Evolutionary conservation across 2,329 filamentous ascomycete genomes (phyloP).

Genomic region (Penicillium olsonii): DNA sequence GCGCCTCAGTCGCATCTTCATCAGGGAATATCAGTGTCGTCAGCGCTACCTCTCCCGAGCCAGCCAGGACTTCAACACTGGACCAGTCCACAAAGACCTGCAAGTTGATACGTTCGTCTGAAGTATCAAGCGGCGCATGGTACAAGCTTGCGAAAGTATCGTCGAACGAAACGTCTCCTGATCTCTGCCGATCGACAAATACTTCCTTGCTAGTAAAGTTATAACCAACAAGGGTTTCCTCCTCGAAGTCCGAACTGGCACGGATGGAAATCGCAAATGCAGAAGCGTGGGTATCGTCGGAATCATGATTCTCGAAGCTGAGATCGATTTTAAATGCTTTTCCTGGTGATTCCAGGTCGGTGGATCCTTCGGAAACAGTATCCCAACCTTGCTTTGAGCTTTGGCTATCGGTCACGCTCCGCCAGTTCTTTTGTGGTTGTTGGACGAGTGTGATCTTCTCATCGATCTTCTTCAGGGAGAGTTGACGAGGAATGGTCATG

Average conservation of each 20-base stretch:
- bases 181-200: conserved; percentile 27
- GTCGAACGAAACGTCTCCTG: conserved; percentile 26
- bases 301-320: conserved; percentile 18
- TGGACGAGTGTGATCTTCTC: conserved; percentile 17
- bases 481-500: conserved; percentile 27
- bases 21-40: conserved; percentile 32
- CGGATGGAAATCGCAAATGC: conserved; percentile 23
- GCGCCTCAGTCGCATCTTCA: conserved; percentile 16
- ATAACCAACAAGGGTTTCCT: conserved; percentile 31
- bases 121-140: conserved; percentile 14
- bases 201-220: conserved; percentile 25
- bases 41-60: conserved; percentile 27
- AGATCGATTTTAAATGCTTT: conserved; percentile 24
- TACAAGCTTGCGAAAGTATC: conserved; percentile 25
- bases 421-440: conserved; percentile 14
- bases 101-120: conserved; percentile 20
- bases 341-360: conserved; percentile 16
- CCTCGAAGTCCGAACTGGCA: conserved; percentile 19
- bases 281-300: conserved; percentile 1
- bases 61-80: conserved; percentile 32
- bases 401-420: conserved; percentile 3
- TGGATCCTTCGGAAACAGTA: conserved; percentile 12
- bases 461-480: conserved; percentile 22
- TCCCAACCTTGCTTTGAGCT: conserved; percentile 1
- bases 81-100: conserved; percentile 33